A percentile compares a stretch with the other conserved stretches of the same genome.
Conservation (phyloP, 2,329 filamentous ascomycete genomes). For the Pezicula carpinea region DNA sequence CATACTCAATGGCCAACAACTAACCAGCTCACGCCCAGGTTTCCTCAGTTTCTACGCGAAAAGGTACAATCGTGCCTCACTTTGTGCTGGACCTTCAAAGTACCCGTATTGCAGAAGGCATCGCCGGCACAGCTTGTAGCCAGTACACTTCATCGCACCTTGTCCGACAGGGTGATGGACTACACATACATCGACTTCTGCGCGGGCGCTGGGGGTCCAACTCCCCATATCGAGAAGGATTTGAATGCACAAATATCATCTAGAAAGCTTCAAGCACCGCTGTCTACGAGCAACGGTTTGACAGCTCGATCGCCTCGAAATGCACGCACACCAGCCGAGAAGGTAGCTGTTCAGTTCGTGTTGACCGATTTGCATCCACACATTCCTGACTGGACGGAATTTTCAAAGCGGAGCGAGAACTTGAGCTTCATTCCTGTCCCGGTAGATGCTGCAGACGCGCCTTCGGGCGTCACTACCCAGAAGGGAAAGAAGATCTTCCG, state of each 20-base stretch:
- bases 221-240: conserved; percentile 55
- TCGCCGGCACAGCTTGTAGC: conserved; percentile 60
- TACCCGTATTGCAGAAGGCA: conserved; percentile 52
- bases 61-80: conserved; percentile 62
- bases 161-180: conserved; percentile 41
- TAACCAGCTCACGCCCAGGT: conserved; percentile 39
- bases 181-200: conserved; percentile 73
- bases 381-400: conserved; percentile 51
- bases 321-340: conserved; percentile 11
- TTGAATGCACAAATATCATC: conserved; percentile 44
- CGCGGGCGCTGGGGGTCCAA: conserved; percentile 68
- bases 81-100: conserved; percentile 54
- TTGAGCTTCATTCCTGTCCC: conserved; percentile 55
- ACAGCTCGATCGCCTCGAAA: conserved; percentile 19
- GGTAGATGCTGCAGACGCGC: conserved; percentile 61
- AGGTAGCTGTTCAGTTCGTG: conserved; percentile 48
- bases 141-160: conserved; percentile 45
- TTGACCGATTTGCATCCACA: conserved; percentile 65
- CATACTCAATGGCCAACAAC: conserved; percentile 1
- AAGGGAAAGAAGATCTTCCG: conserved; percentile 54
- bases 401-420: conserved; percentile 46
- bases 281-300: conserved; percentile 13
- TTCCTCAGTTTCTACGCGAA: conserved; percentile 59
- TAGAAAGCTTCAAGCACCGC: conserved; percentile 20
- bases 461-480: conserved; percentile 40